Conservation (phyloP, 352 stramenopile genomes). For the Albugo laibachii region DNA sequence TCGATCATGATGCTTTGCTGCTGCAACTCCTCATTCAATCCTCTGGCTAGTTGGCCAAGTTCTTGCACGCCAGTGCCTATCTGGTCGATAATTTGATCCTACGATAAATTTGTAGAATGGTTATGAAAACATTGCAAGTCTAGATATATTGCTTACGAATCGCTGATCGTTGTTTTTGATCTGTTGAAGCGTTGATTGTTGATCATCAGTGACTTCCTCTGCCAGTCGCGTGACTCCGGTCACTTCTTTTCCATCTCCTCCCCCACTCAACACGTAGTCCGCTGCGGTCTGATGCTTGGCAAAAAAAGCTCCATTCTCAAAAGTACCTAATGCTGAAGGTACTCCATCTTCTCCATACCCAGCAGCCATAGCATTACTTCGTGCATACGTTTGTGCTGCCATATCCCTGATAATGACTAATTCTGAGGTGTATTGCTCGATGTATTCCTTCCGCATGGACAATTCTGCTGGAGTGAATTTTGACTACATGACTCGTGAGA, state of each 20-base stretch:
- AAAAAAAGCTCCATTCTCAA: conserved; percentile 47
- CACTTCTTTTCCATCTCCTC: conserved; percentile 12
- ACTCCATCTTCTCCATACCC: conserved; percentile 26
- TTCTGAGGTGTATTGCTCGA: conserved; percentile 63
- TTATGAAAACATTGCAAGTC: background rate
- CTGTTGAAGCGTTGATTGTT: conserved; percentile 39
- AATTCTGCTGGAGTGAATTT: conserved; percentile 61
- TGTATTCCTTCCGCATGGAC: conserved; percentile 55
- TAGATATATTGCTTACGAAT: conserved; percentile 27
- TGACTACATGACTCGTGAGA: conserved; percentile 13
- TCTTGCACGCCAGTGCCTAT: conserved; percentile 61
- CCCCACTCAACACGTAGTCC: conserved; percentile 9
- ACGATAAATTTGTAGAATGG: background rate
- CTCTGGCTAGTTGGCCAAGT: conserved; percentile 50
- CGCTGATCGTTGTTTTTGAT: conserved; percentile 70
- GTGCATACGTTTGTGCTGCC: conserved; percentile 23
- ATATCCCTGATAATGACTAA: conserved; percentile 63
- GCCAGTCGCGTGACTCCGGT: conserved; percentile 13
- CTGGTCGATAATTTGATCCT: conserved; percentile 76
- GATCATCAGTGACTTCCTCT: conserved; percentile 45
- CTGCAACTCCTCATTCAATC: conserved; percentile 66
- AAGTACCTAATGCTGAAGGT: conserved; percentile 23
- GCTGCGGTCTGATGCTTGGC: conserved; percentile 12
- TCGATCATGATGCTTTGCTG: conserved; percentile 80
- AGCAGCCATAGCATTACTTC: conserved; percentile 4